Base-by-base conservation (phyloP, 108 stramenopile genomes). In the Mediolabrus comicus region DNA sequence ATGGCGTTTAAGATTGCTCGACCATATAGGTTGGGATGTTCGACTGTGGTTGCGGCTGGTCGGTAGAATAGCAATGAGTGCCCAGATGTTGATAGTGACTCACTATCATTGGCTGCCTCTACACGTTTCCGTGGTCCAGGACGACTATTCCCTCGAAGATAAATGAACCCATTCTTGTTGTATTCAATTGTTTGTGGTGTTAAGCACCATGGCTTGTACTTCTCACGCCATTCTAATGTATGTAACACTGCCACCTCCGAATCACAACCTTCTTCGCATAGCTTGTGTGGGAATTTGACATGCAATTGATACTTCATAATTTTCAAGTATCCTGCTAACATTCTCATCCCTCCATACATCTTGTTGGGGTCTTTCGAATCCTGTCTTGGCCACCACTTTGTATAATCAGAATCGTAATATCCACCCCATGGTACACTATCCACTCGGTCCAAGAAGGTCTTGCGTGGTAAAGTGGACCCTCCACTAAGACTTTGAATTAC, bases 151-250 rank as follows among this genome's bases (percentile, higher is more conserved):
- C 86, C 86, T 12, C 82, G 78, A 24, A 63, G 59, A 55, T 88
- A 92, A 13, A 87, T 61, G 38, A 78, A 87, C 14, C 87, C 87
- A 29, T 70, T 65, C 19, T 55, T 41, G 70, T 92, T 92, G 65
- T 83, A 85, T 25, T 69, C 52, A 0, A 84, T 72, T 25, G 72
- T 58, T 2, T 69, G 39, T 3, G 85, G 87, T 27, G 87, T 66
- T 1, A 84, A 67, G 46, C 74, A 62, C 87, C 86, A 92, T 10
- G 88, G 91, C 53, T 74, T 74, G 67, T 86, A 92, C 29, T 79
- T 83, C 71, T 89, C 88, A 35, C 91, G 61, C 71, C 78, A 92
- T 57, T 86, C 81, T 46, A 92, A 53, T 24, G 88, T 86, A 65
- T 92, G 88, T 12, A 62, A 35, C 12, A 92, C 11, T 3, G 87